Evolutionary conservation across 495 filamentous ascomycete genomes (phyloP).

Genomic region (Haplographium delicatum): DNA sequence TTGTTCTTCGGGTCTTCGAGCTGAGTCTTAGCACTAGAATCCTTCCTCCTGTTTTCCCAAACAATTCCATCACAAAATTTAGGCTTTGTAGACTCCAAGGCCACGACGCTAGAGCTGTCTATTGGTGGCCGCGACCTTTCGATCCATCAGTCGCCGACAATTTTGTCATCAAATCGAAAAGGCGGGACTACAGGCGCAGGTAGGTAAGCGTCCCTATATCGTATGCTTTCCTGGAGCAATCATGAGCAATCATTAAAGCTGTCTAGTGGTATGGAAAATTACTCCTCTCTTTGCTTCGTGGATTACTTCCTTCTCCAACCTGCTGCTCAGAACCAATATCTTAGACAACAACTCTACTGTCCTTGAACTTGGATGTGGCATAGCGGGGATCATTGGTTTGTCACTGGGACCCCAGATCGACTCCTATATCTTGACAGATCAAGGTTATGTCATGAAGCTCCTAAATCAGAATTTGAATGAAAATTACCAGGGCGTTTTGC

Average conservation of each 20-base stretch:
- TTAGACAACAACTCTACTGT: constrained; percentile 52
- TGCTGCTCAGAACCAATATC: constrained; percentile 54
- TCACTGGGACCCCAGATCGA: constrained; percentile 54
- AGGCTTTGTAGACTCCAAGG: constrained; percentile 74
- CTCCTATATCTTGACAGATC: constrained; percentile 79
- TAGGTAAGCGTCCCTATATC: constrained; percentile 30
- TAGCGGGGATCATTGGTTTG: constrained; percentile 70
- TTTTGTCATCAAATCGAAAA: constrained; percentile 70
- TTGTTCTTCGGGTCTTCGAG: neutral
- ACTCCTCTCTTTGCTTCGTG: constrained; percentile 82
- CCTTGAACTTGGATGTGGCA: constrained; percentile 83
- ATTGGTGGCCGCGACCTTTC: constrained; percentile 65
- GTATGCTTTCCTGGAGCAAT: no score
- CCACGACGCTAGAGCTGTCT: constrained; percentile 58
- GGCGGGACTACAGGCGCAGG: constrained; percentile 90
- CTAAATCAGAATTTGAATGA: constrained; percentile 68
- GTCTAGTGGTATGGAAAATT: constrained; percentile 84
- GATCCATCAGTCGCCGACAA: constrained; percentile 78
- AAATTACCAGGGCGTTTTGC: constrained; percentile 37
- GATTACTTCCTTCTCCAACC: constrained; percentile 59
- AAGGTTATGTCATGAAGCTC: constrained; percentile 73
- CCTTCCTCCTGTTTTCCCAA: constrained; percentile 78
- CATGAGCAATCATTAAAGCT: no score
- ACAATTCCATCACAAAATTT: constrained; percentile 70
- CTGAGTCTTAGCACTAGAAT: constrained; percentile 50